Percentiles rank a stretch among this genome's conserved stretches.
Conservation (phyloP, 352 stramenopile genomes). For the Phytophthora ohioensis region DNA sequence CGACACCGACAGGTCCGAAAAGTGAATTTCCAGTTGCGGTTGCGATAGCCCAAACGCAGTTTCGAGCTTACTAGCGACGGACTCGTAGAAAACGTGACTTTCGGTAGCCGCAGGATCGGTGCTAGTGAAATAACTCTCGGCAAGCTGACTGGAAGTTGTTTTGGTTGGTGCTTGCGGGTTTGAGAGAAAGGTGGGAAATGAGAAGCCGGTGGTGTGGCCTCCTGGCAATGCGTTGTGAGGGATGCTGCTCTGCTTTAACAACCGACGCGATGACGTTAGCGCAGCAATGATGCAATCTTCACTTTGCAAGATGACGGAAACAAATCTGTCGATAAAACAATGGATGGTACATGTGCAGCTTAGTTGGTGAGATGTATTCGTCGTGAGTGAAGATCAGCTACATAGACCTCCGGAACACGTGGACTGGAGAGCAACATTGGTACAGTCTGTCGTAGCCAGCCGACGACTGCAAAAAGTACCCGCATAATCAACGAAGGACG, state of each 20-base stretch:
- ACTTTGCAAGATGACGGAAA: slow-evolving; percentile 8
- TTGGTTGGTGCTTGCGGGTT: not conserved
- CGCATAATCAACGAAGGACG: too few relatives aligned
- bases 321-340: slow-evolving; percentile 9
- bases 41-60: slow-evolving; percentile 23
- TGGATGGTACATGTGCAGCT: not conserved
- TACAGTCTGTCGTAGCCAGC: too few relatives aligned
- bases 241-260: not conserved
- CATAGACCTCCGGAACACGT: too few relatives aligned
- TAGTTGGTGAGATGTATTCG: not conserved
- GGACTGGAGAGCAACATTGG: too few relatives aligned
- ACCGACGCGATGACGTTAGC: slow-evolving; percentile 7
- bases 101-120: not conserved
- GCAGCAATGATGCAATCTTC: slow-evolving; percentile 17
- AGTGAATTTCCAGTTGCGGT: slow-evolving; percentile 41
- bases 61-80: slow-evolving; percentile 22
- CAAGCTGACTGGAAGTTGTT: not conserved
- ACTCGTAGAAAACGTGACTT: slow-evolving; percentile 15
- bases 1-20: slow-evolving; percentile 23
- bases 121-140: not conserved
- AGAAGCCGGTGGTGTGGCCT: not conserved
- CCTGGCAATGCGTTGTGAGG: not conserved
- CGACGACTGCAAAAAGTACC: too few relatives aligned
- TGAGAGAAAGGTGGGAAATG: slow-evolving; percentile 15
- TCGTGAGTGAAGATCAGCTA: not conserved